Evolutionary conservation across 1,284 basidiomycete genomes (phyloP), one percentile per base, ranked within the genome.

Genomic region (Fomitiporia mediterranea): DNA sequence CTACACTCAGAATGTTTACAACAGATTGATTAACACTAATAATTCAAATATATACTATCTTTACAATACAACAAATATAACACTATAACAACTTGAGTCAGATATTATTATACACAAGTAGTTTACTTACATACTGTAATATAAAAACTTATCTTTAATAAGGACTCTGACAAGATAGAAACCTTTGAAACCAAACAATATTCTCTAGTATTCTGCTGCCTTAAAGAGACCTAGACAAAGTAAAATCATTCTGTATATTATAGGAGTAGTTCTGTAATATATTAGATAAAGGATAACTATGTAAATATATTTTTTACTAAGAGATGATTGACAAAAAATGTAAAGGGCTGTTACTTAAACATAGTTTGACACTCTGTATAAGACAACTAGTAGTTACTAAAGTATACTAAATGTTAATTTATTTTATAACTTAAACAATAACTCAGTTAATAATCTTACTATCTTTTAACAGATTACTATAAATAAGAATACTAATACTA

Each of bases 101-200:
- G n/a, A n/a, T n/a, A n/a, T n/a, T n/a, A n/a, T n/a, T n/a, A n/a
- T n/a, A n/a, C n/a, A n/a, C n/a, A n/a, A n/a, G n/a, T n/a, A n/a
- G n/a, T n/a, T n/a, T n/a, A 50, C 32, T 30, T 17, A 55, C 53
- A 55, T 32, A 17, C 32, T 19, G 38, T 39, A 55, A 28, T 55
- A 55, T n/a, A 50, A n/a, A 9, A 40, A 34, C 28, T 55, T 44
- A 25, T 55, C 53, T 40, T 49, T 44, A 5, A 49, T 23, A 2
- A 55, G 44, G 7, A 55, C 46, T 23, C 30, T 49, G 21, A 50
- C 27, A 27, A 55, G 53, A 28, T 27, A 21, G 8, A 19, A 13
- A 47, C 46, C 37, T 9, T 19, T 5, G 38, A 55, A 30, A 8
- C 53, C 53, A 4, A 23, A 13, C 2, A 19, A 23, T 25, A 44